These are phyloP conservation scores for Dalbergia oliveri DNA, from an alignment of 306 rosid genomes.

Conservation along the genomic window DNA sequence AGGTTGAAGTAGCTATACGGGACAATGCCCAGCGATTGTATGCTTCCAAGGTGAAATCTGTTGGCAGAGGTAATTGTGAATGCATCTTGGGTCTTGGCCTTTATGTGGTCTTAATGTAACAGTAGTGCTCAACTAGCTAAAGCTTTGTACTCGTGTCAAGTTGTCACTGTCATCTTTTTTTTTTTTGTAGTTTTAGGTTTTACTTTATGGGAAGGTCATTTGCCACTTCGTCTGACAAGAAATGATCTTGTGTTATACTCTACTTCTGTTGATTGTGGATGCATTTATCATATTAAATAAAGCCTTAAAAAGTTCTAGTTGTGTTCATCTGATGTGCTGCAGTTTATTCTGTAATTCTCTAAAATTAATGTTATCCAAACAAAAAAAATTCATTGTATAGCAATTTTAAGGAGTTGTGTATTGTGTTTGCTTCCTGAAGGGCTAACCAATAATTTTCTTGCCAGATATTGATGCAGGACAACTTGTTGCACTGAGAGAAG, in stretches of 20 bases:
- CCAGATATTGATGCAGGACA: constrained; percentile 71
- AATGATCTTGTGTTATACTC: constrained; percentile 5
- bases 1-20: constrained; percentile 95
- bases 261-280: not conserved
- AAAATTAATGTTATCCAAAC: constrained; percentile 4
- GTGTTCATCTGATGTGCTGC: constrained; percentile 27
- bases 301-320: constrained; percentile 13
- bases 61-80: constrained; percentile 78
- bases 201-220: constrained; percentile 18
- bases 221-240: constrained; percentile 11
- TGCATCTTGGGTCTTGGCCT: constrained; percentile 22
- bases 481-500: constrained; percentile 82
- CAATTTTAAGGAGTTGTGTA: constrained; percentile 6
- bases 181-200: constrained; percentile 1
- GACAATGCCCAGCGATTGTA: constrained; percentile 92
- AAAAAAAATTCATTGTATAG: not conserved
- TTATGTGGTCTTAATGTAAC: constrained; percentile 7
- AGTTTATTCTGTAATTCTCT: constrained; percentile 30
- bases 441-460: constrained; percentile 44
- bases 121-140: constrained; percentile 11
- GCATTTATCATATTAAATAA: constrained; percentile 5
- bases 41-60: constrained; percentile 78
- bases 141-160: constrained; percentile 12
- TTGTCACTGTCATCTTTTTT: not conserved
- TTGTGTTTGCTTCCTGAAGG: constrained; percentile 25